Evolutionary conservation across 1,284 basidiomycete species (phyloP), one percentile per base, ranked within the genome.

Genomic region (Phlebopus sp.): DNA sequence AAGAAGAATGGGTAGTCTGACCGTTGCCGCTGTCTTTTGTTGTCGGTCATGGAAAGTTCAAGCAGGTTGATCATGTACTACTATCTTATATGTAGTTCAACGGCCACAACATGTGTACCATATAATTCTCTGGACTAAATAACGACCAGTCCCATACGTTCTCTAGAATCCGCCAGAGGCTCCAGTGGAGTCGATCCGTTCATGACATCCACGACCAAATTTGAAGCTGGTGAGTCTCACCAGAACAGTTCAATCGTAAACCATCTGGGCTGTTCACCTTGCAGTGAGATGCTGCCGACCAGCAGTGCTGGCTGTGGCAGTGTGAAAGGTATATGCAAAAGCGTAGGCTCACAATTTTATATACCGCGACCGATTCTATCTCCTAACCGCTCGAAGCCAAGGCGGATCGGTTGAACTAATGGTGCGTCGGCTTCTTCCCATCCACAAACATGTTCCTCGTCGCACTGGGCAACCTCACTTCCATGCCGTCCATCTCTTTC

Each of bases 401-500:
- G 17, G 8, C 32, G 10, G 27, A 29, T 11, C 27, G 8, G 8
- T 11, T 35, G 17, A 44, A 44, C 59, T 29, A 77, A 54, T 78
- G 75, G 47, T 77, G 77, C 7, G 73, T 71, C 10, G 77, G 58
- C 55, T 78, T 78, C 54, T 76, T 73, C 18, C 75, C 92, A 64
- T 94, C 91, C 27, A 97, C 93, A 65, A 93, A 95, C 92, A 99
- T 93, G 72, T 99, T 99, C 62, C 96, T 74, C 27, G 96, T 99
- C 14, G 96, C 95, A 8, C 90, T 79, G 1, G 97, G 97, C 23
- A 99, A 71, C 15, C 78, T 88, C n/a, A 85, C 90, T 2, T 81
- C 81, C 66, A 97, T 86, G 19, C 92, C 95, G 62, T 97, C 88
- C 52, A 97, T 67, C 32, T 90, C 90, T 54, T 77, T 83, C 7